phyloP scores from a whole-genome alignment of 768 basidiomycete species.

The Chalciporus pseudorubinellus region DNA sequence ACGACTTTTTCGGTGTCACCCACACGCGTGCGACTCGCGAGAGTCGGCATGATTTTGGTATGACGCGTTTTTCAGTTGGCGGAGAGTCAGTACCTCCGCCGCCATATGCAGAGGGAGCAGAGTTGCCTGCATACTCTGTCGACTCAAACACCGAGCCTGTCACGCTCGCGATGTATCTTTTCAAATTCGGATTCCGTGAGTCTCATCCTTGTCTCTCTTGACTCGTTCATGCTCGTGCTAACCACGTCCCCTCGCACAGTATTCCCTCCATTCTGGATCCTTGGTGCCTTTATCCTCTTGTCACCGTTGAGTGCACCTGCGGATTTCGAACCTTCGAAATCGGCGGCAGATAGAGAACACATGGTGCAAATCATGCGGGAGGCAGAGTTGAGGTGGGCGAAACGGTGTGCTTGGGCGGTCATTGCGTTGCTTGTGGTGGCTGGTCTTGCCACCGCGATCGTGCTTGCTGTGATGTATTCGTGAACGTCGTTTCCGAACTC shows the following conservation, averaged over 20 bases:
- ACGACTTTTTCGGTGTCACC: constrained; percentile 32
- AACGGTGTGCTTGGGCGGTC: constrained; percentile 27
- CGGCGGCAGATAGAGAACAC: constrained; percentile 33
- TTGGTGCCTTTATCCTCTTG: constrained; percentile 39
- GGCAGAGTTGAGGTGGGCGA: constrained; percentile 43
- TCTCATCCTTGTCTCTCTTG: constrained; percentile 5
- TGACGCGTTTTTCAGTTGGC: neutral
- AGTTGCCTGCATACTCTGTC: constrained; percentile 34
- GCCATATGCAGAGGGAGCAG: constrained; percentile 28
- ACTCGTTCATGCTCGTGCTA: neutral
- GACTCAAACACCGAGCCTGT: constrained; percentile 33
- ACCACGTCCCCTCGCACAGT: constrained; percentile 27
- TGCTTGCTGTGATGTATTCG: neutral
- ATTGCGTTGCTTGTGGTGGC: neutral
- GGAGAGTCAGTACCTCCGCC: constrained; percentile 27
- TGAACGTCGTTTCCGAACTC: too few species aligned
- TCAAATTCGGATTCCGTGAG: constrained; percentile 51
- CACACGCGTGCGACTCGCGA: constrained; percentile 25
- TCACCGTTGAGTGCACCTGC: constrained; percentile 40
- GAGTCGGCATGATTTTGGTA: constrained; percentile 32
- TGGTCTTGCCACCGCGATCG: neutral
- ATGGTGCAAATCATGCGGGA: constrained; percentile 33
- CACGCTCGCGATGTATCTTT: constrained; percentile 47
- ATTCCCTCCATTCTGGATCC: constrained; percentile 49
- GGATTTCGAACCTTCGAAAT: constrained; percentile 31